Percentiles rank a stretch among this genome's conserved stretches.
Conservation (phyloP, 2,329 filamentous ascomycete species). For the Shiraia sp. region DNA sequence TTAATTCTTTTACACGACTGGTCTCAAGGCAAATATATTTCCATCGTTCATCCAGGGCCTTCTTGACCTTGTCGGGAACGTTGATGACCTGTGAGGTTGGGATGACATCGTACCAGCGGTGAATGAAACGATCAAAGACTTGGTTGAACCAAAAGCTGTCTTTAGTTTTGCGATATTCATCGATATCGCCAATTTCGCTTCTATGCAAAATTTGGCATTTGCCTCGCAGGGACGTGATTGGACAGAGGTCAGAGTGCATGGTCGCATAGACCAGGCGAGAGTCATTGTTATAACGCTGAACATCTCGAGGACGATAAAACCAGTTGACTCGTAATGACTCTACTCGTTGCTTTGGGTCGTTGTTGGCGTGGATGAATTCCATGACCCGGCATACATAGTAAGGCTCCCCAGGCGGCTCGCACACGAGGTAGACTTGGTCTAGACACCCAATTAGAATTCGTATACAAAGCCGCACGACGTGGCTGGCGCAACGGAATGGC, state of each 20-base stretch:
- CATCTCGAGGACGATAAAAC: slow-evolving; percentile 97
- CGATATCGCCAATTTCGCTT: slow-evolving; percentile 79
- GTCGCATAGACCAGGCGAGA: slow-evolving; percentile 90
- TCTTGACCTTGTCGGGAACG: slow-evolving; percentile 92
- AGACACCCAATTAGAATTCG: slow-evolving; percentile 43
- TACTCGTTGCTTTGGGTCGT: slow-evolving; percentile 68
- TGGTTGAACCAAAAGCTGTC: slow-evolving; percentile 98
- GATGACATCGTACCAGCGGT: slow-evolving; percentile 96
- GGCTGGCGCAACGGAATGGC: slow-evolving; percentile 33
- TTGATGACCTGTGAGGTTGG: slow-evolving; percentile 93
- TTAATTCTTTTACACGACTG: slow-evolving; percentile 90
- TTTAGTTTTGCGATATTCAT: slow-evolving; percentile 79
- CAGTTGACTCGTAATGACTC: slow-evolving; percentile 94
- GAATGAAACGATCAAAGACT: slow-evolving; percentile 96
- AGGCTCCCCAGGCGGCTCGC: slow-evolving; percentile 94
- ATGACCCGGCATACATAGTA: slow-evolving; percentile 98
- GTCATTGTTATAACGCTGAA: slow-evolving; percentile 88
- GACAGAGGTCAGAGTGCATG: slow-evolving; percentile 97
- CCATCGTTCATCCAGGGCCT: slow-evolving; percentile 94
- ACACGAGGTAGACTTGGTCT: slow-evolving; percentile 94
- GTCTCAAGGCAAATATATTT: slow-evolving; percentile 94
- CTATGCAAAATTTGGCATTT: slow-evolving; percentile 91
- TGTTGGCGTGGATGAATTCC: slow-evolving; percentile 89
- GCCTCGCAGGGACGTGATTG: slow-evolving; percentile 86
- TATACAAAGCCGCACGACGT: slow-evolving; percentile 27